Base-by-base conservation (phyloP, 2,329 filamentous ascomycete genomes). In the Thermothelomyces thermophilus region DNA sequence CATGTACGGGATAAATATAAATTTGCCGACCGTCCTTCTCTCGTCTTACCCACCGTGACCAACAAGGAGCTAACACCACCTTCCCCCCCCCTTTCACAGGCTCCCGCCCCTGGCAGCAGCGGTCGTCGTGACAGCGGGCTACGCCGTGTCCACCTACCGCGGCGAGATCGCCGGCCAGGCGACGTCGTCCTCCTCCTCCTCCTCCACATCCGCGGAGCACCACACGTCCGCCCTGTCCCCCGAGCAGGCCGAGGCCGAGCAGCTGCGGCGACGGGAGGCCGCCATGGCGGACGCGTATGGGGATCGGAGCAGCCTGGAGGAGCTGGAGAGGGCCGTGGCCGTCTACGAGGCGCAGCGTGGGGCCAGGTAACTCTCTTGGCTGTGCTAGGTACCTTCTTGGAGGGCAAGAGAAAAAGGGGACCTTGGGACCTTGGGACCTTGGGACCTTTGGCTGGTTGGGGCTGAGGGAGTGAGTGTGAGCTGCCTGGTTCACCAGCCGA, bases 211-310 rank as follows among this genome's bases (percentile, higher is more conserved):
- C 5, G 9, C 33, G 2, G 10, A n/a, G 5, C 11, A 9, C 20
- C 20, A 19, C 34, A 6, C 16, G 20, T 11, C 3, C 19, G 8
- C 10, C 36, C 13, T 41, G 8, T 26, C n/a, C 39, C 3, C 46
- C 3, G 50, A 57, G 44, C 33, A 50, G 33, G 56, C 52, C 42
- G 59, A 59, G 44, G 42, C 50, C 5, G 59, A 56, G 44, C 41
- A 51, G 43, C n/a, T n/a, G n/a, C 49, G 52, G 41, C 50, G 53
- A 26, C 49, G 53, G 39, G 51, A 54, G 11, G 56, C 55, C 4
- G 52, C 60, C 14, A 50, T 67, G 40, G 58, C 62, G 31, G 60
- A 63, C 36, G 64, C 64, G 7, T 67, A 66, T 39, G 64, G 64
- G 7, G 62, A 64, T 46, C 50, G 63, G 17, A 52, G 50, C 11